phyloP scores from a whole-genome alignment of 2,329 filamentous ascomycete genomes.

The Truncatella angustata region DNA sequence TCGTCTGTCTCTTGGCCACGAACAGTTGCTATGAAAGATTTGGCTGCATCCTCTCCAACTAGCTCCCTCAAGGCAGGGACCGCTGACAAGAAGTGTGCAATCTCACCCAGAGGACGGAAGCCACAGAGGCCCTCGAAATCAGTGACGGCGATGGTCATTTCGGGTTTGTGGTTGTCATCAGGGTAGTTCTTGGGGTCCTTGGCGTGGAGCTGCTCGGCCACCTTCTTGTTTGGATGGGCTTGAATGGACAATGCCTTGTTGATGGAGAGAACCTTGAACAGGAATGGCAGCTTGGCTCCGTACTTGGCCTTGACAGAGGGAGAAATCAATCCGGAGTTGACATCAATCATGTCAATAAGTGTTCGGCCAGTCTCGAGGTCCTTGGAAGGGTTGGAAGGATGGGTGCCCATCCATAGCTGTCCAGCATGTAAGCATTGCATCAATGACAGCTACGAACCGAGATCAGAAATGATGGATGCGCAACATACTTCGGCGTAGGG shows the following conservation, averaged over 20 bases:
- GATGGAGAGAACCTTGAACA: constrained; percentile 97
- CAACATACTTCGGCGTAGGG: constrained; percentile 83
- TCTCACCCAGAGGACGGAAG: constrained; percentile 84
- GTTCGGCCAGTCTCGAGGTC: constrained; percentile 81
- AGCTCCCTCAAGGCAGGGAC: constrained; percentile 64
- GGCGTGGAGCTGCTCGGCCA: constrained; percentile 83
- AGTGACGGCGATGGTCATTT: constrained; percentile 98
- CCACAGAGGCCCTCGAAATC: constrained; percentile 95
- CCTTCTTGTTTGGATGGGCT: constrained; percentile 92
- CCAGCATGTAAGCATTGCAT: background rate
- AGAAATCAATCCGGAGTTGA: constrained; percentile 82
- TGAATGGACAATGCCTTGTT: constrained; percentile 96
- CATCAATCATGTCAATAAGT: constrained; percentile 81
- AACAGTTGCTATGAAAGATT: constrained; percentile 51
- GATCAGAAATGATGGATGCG: background rate
- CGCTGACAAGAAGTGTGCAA: constrained; percentile 69
- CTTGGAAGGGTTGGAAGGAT: constrained; percentile 92
- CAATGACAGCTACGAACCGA: background rate
- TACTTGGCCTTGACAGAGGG: constrained; percentile 71
- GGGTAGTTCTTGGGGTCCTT: constrained; percentile 92
- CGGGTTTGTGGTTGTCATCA: constrained; percentile 98
- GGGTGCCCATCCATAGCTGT: constrained; percentile 98
- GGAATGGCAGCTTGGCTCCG: constrained; percentile 81
- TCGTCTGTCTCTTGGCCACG: constrained; percentile 49
- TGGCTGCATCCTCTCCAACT: constrained; percentile 63